Conservation (phyloP, 495 filamentous ascomycete genomes). For the Aspergillus diversus region DNA sequence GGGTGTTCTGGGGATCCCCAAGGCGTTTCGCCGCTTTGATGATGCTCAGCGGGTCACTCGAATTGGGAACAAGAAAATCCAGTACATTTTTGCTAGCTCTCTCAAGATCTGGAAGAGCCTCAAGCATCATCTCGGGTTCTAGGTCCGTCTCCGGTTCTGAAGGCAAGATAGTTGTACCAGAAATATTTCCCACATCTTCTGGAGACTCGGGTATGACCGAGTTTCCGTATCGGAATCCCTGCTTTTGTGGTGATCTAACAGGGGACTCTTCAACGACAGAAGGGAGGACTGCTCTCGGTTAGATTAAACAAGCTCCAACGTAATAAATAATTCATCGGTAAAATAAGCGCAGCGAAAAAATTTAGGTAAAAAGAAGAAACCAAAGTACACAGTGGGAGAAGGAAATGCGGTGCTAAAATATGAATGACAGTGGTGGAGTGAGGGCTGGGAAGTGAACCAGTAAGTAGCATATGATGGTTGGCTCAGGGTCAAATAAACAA, state of each 20-base stretch:
- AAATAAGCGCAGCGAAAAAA: neutral
- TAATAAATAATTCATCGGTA: neutral
- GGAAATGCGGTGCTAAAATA: neutral
- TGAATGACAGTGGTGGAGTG: neutral
- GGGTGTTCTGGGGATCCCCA: slow-evolving; percentile 31
- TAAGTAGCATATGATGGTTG: neutral
- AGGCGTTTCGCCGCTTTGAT: slow-evolving; percentile 31
- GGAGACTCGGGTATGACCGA: slow-evolving; percentile 33
- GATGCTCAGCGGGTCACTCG: slow-evolving; percentile 27
- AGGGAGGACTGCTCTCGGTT: slow-evolving; percentile 15
- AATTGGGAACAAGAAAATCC: slow-evolving; percentile 32
- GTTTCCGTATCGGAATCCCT: slow-evolving; percentile 8
- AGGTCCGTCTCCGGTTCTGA: slow-evolving; percentile 32
- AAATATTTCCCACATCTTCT: slow-evolving; percentile 43
- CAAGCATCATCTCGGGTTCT: slow-evolving; percentile 36
- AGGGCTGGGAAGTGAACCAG: neutral
- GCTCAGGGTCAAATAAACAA: neutral
- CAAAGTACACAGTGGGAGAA: neutral
- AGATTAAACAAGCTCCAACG: neutral
- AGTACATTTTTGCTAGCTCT: slow-evolving; percentile 31
- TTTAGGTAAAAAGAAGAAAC: slow-evolving; percentile 5
- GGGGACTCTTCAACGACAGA: slow-evolving; percentile 29
- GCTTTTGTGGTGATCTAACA: slow-evolving; percentile 13
- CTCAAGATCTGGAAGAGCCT: slow-evolving; percentile 41
- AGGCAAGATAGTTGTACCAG: slow-evolving; percentile 43